Base-by-base conservation (phyloP, 306 rosid genomes). In the Quercus alba region DNA sequence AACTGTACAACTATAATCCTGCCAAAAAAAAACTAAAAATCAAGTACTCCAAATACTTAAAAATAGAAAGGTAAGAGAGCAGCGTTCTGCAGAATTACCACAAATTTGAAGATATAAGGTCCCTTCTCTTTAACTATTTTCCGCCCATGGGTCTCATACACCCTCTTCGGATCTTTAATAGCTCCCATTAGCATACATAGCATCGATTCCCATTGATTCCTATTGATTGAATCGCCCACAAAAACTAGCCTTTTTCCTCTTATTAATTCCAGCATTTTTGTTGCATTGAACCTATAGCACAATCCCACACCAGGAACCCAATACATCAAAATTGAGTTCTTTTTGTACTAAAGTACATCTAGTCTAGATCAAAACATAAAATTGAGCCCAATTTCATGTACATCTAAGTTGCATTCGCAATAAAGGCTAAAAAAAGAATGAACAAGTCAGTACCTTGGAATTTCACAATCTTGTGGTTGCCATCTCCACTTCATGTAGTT, bases 201-300 rank as follows among this genome's bases (percentile, higher is more conserved):
- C 91, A 95, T 88, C 67, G 99, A 93, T 77, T 95, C 99, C 99
- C 99, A 95, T 77, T 93, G 99, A 64, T 95, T 95, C 79, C 97
- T 86, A 75, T 93, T 95, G 66, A 95, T 86, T 15, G 99, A 95
- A 86, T 95, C 99, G 12, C 97, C 99, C 84, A 91, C 97, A 84
- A 95, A 95, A 77, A 93, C 99, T 76, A 95, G 86, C 33, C 97
- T 84, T 86, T 95, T 94, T 74, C 99, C 97, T 89, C 97, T 89
- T 5, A 95, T 85, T 81, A 84, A 25, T 81, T 93, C 94, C 90
- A 95, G 88, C 99, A 93, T 89, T 83, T 83, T 88, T 63, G 99
- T 91, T 63, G 95, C 97, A 86, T 89, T 88, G 84, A 92, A 94
- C 89, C 98, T 94, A 51, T 94, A 51, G 72, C 63, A 75, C 25